phyloP scores from a whole-genome alignment of 352 stramenopile species.

The Pythium monospermum region DNA sequence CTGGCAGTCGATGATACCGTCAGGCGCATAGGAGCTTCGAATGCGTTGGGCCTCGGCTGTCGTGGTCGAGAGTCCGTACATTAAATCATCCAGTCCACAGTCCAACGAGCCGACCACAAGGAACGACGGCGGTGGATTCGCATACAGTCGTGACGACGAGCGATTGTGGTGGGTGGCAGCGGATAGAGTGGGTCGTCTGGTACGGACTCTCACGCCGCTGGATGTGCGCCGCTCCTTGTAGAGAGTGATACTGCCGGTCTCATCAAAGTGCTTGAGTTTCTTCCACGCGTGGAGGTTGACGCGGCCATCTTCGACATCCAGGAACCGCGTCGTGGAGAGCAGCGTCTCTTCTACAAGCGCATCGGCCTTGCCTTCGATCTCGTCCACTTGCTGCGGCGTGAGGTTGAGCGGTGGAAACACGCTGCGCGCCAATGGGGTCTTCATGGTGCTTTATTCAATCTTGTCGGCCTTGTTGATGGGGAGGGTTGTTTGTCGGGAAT shows the following conservation, averaged over 20 bases:
- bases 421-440: slow-evolving; percentile 47
- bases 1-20: slow-evolving; percentile 47
- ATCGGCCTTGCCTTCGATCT: slow-evolving; percentile 14
- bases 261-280: slow-evolving; percentile 14
- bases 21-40: slow-evolving; percentile 42
- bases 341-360: slow-evolving; percentile 14
- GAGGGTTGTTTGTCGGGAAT: too few relatives aligned
- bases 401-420: slow-evolving; percentile 44
- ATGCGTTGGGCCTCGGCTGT: slow-evolving; percentile 43
- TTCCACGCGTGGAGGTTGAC: slow-evolving; percentile 16
- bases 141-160: background rate
- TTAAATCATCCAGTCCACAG: slow-evolving; percentile 54
- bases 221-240: slow-evolving; percentile 15
- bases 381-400: slow-evolving; percentile 1
- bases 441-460: too few relatives aligned
- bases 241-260: slow-evolving; percentile 6
- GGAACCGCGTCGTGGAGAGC: slow-evolving; percentile 1
- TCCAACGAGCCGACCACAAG: slow-evolving; percentile 48
- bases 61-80: slow-evolving; percentile 46
- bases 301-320: slow-evolving; percentile 6
- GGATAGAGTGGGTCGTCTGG: too few relatives aligned
- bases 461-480: too few relatives aligned
- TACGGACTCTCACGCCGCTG: too few relatives aligned
- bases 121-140: slow-evolving; percentile 31
- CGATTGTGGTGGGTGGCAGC: background rate